Evolutionary conservation across 2,329 filamentous ascomycete species (phyloP).

Genomic region (Rutstroemia sp.): DNA sequence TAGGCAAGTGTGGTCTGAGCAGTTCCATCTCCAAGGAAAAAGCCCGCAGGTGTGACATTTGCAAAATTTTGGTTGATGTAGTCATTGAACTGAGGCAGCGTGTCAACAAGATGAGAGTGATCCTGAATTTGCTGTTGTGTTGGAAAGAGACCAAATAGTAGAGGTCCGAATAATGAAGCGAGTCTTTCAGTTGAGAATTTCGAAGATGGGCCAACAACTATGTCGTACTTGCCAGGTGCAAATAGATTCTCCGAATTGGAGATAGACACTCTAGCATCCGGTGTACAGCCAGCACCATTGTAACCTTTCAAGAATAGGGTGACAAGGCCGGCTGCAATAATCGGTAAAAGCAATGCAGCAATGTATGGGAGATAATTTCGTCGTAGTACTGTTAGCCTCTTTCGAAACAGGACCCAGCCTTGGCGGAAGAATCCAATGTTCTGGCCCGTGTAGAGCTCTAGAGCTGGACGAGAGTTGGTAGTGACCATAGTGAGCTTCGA

Average conservation of each 20-base stretch:
- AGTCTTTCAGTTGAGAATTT: slow-evolving; percentile 30
- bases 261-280: slow-evolving; percentile 40
- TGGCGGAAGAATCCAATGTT: slow-evolving; percentile 65
- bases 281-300: slow-evolving; percentile 43
- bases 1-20: slow-evolving; percentile 63
- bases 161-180: slow-evolving; percentile 18
- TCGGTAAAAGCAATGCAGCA: slow-evolving; percentile 68
- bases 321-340: slow-evolving; percentile 72
- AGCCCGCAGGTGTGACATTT: slow-evolving; percentile 68
- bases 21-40: slow-evolving; percentile 62
- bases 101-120: slow-evolving; percentile 43
- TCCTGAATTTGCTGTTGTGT: slow-evolving; percentile 12
- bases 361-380: slow-evolving; percentile 72
- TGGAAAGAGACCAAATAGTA: slow-evolving; percentile 17
- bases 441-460: slow-evolving; percentile 60
- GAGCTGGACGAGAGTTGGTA: slow-evolving; percentile 11
- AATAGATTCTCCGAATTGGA: slow-evolving; percentile 22
- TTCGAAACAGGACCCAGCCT: slow-evolving; percentile 66
- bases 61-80: slow-evolving; percentile 56
- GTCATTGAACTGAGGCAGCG: slow-evolving; percentile 59
- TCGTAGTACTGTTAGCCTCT: slow-evolving; percentile 69
- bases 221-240: slow-evolving; percentile 18
- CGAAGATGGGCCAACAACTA: slow-evolving; percentile 38
- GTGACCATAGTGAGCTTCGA: slow-evolving; percentile 3
- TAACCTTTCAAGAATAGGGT: slow-evolving; percentile 64